Evolutionary conservation across 1,284 basidiomycete species (phyloP), one percentile per base, ranked within the genome.

Genomic region (Peniophora sp.): DNA sequence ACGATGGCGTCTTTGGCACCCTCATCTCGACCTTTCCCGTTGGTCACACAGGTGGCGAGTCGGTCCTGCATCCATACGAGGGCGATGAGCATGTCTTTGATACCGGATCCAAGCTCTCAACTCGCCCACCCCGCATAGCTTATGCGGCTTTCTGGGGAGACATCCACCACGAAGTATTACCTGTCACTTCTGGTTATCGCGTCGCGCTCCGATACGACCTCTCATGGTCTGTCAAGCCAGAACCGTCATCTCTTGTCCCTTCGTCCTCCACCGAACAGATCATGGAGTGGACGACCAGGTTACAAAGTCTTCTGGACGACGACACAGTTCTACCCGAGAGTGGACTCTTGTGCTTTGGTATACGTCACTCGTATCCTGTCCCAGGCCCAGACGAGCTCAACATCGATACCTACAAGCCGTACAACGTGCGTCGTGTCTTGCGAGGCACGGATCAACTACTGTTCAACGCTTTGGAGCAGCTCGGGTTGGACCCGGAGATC

Each of bases 21-120:
- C 68, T 75, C 12, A 68, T 76, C 17, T 50, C 74, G 43, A 62
- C 72, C 6, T 66, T 66, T 52, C 70, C 70, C n/a, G 71, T 71
- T 0, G 15, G 57, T 0, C 70, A 76, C 51, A 62, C 68, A 52
- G 73, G 74, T 3, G 73, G 72, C 1, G 51, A 55, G 1, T 61
- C 76, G 3, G 36, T 65, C 15, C 60, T 75, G 3, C 63, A 65
- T 24, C 63, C 27, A 12, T 12, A 72, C 44, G 52, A 54, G 10
- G 57, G 49, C 14, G 27, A 63, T 11, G 66, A 70, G 49, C 68
- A 60, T 60, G 51, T 35, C 1, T 67, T 74, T 54, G 65, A 73
- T 52, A 63, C 67, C 3, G 58, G 58, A 1, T 10, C 51, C 3
- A 54, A 62, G 17, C 53, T 66, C 5, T 46, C 57, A 0, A 24